A percentile compares a stretch with the other conserved stretches of the same genome.
Evolutionary conservation across 306 rosid species (phyloP).

Genomic region (Rosa multiflora): DNA sequence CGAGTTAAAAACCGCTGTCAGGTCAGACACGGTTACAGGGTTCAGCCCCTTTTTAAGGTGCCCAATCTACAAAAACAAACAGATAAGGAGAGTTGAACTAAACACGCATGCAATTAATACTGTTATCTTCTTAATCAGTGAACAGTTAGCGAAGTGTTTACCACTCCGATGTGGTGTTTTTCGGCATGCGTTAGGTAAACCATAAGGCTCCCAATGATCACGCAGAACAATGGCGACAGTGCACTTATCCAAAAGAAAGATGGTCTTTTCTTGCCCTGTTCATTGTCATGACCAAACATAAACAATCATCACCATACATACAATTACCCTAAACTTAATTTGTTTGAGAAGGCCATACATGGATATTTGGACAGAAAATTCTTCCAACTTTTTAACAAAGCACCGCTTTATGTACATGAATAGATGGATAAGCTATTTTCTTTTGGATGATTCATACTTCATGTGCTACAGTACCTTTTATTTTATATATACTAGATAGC

Average conservation of each 20-base stretch:
- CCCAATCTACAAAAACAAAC: slow-evolving; percentile 37
- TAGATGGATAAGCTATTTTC: not conserved
- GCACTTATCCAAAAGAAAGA: slow-evolving; percentile 50
- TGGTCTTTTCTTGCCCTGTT: slow-evolving; percentile 43
- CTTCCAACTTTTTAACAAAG: not conserved
- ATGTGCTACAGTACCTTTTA: no score
- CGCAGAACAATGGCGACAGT: slow-evolving; percentile 43
- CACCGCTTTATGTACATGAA: not conserved
- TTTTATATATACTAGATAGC: no score
- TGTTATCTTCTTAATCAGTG: not conserved
- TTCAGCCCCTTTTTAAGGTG: slow-evolving; percentile 52
- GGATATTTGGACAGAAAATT: not conserved
- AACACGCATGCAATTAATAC: not conserved
- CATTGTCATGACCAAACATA: not conserved
- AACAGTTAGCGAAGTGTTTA: slow-evolving; percentile 10
- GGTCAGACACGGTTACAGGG: slow-evolving; percentile 36
- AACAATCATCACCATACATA: not conserved
- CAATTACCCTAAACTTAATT: not conserved
- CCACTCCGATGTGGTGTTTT: slow-evolving; percentile 47
- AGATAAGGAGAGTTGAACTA: not conserved
- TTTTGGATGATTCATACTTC: not conserved
- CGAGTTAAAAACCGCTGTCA: slow-evolving; percentile 30
- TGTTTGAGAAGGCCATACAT: not conserved
- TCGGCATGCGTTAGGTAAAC: slow-evolving; percentile 49
- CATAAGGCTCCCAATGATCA: slow-evolving; percentile 42